phyloP scores from a whole-genome alignment of 306 rosid species.

The Corylus americana region DNA sequence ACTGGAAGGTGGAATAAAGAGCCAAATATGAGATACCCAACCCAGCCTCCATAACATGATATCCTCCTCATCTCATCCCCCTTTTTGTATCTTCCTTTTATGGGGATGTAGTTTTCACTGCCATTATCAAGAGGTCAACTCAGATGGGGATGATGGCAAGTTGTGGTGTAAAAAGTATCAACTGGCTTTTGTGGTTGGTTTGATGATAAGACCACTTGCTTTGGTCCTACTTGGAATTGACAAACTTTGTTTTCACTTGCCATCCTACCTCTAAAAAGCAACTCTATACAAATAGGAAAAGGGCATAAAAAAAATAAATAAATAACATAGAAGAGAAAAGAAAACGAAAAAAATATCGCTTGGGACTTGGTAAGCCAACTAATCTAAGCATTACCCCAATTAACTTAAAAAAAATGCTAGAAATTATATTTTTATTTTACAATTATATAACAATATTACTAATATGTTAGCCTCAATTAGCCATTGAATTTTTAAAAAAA shows the following conservation, averaged over 20 bases:
- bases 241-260: conserved; percentile 38
- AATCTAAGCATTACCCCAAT: too few species aligned
- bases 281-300: not conserved
- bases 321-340: not conserved
- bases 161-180: conserved; percentile 34
- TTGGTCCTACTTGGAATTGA: conserved; percentile 24
- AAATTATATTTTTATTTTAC: too few species aligned
- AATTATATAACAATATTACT: too few species aligned
- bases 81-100: conserved; percentile 22
- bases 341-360: not conserved
- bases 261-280: conserved; percentile 19
- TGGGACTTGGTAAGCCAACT: not conserved
- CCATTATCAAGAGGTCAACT: conserved; percentile 16
- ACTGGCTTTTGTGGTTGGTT: conserved; percentile 20
- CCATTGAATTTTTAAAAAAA: too few species aligned
- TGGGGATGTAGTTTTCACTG: conserved; percentile 35
- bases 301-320: conserved; percentile 8
- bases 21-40: conserved; percentile 36
- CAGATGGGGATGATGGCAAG: conserved; percentile 27
- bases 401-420: too few species aligned
- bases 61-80: conserved; percentile 33
- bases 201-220: conserved; percentile 23
- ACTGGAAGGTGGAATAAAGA: conserved; percentile 30
- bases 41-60: conserved; percentile 21
- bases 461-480: too few species aligned